Conservation (phyloP, 179 eudicot genomes). For the Silene coronaria region DNA sequence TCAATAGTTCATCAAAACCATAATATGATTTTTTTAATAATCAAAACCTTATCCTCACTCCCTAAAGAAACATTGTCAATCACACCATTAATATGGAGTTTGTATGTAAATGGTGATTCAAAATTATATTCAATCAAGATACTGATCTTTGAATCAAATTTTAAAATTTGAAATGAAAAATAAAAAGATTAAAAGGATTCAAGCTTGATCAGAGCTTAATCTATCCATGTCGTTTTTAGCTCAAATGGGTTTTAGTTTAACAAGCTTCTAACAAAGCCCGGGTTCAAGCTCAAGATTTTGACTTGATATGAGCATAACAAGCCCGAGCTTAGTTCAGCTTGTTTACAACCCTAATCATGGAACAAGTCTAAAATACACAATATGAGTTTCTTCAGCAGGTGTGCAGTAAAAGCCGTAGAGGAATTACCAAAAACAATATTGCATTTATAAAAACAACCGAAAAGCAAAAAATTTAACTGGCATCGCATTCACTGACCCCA, state of each 20-base stretch:
- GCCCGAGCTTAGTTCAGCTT: background rate
- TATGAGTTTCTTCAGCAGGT: conserved; percentile 3
- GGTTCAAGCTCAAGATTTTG: background rate
- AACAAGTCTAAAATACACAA: conserved; percentile 4
- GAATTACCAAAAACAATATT: background rate
- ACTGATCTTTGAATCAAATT: background rate
- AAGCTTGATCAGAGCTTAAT: background rate
- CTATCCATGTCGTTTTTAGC: background rate
- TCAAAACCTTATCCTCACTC: background rate
- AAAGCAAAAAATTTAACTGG: background rate
- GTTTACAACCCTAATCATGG: conserved; percentile 1
- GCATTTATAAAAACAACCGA: background rate
- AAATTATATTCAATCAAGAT: background rate
- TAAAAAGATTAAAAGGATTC: background rate
- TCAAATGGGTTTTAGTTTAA: background rate
- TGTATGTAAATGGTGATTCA: background rate
- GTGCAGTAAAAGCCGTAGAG: background rate
- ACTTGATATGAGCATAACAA: background rate
- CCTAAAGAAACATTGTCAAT: background rate
- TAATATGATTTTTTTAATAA: background rate
- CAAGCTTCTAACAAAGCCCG: background rate
- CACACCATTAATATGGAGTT: background rate
- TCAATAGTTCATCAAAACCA: background rate
- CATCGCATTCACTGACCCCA: conserved; percentile 55
- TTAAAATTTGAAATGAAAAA: too few species aligned